Evolutionary conservation across 768 basidiomycete species (phyloP).

Genomic region (Psilocybe subaeruginosa): DNA sequence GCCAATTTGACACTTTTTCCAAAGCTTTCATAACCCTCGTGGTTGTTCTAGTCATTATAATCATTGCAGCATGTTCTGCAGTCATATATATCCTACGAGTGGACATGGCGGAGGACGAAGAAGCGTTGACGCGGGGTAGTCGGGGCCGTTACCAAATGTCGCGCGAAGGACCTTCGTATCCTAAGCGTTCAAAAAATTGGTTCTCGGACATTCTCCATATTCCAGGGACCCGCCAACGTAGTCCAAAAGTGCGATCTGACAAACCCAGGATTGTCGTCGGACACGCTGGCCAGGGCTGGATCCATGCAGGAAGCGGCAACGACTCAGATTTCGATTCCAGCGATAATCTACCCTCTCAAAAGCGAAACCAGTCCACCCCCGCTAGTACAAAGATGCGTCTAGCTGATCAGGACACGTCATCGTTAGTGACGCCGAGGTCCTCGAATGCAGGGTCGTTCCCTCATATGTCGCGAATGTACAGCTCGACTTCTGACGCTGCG

Average conservation of each 20-base stretch:
- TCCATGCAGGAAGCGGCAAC: conserved; percentile 50
- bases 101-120: conserved; percentile 44
- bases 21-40: conserved; percentile 66
- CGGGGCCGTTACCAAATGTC: conserved; percentile 19
- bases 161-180: conserved; percentile 4
- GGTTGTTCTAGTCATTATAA: conserved; percentile 54
- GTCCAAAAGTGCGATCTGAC: conserved; percentile 8
- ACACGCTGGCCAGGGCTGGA: conserved; percentile 46
- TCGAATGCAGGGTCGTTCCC: conserved; percentile 17
- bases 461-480: conserved; percentile 19
- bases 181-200: conserved; percentile 15
- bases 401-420: conserved; percentile 8
- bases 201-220: conserved; percentile 13
- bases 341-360: conserved; percentile 14
- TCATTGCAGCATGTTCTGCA: conserved; percentile 53
- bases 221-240: conserved; percentile 4
- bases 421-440: conserved; percentile 4
- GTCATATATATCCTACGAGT: conserved; percentile 60
- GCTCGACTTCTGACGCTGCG: conserved; percentile 25
- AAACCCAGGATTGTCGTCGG: conserved; percentile 20
- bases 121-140: conserved; percentile 31
- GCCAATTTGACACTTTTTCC: not conserved
- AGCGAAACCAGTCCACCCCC: conserved; percentile 5
- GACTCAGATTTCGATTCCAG: conserved; percentile 43
- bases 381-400: conserved; percentile 7